Evolutionary conservation across 768 basidiomycete genomes (phyloP).

Genomic region (Gyrodon lividus): DNA sequence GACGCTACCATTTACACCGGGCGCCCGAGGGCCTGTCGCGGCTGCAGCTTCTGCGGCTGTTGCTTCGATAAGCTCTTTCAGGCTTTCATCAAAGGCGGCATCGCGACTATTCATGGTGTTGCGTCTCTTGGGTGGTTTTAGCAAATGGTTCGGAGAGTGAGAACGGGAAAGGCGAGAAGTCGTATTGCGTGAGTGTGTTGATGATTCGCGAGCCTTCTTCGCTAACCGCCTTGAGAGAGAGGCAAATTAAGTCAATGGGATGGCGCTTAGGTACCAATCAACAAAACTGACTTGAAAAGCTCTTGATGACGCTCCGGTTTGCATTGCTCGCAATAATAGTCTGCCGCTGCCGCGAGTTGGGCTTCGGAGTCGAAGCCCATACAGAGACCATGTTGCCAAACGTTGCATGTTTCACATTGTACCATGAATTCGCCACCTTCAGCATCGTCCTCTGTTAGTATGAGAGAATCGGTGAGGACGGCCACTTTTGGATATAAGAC

Average conservation of each 20-base stretch:
- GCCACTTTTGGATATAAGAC: conserved; percentile 6
- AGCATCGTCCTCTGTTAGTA: conserved; percentile 64
- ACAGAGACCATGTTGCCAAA: conserved; percentile 97
- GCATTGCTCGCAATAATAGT: conserved; percentile 95
- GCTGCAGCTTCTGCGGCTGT: conserved; percentile 71
- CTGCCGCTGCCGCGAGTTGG: conserved; percentile 67
- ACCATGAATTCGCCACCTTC: conserved; percentile 96
- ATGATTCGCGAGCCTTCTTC: conserved; percentile 63
- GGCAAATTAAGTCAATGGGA: conserved; percentile 15
- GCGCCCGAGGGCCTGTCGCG: conserved; percentile 40
- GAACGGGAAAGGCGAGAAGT: conserved; percentile 69
- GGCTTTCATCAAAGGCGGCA: conserved; percentile 87
- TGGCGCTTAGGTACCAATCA: conserved; percentile 13
- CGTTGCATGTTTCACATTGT: conserved; percentile 94
- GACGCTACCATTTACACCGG: conserved; percentile 36
- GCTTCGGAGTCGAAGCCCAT: conserved; percentile 87
- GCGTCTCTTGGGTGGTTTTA: conserved; percentile 78
- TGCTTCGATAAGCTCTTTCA: conserved; percentile 73
- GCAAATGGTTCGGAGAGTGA: conserved; percentile 61
- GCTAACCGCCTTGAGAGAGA: conserved; percentile 51
- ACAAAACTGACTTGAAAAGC: conserved; percentile 67
- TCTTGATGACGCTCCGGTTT: conserved; percentile 82
- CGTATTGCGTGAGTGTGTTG: conserved; percentile 60
- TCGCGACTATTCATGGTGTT: conserved; percentile 99
- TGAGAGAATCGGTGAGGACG: conserved; percentile 24